Conservation (phyloP, 352 stramenopile species). For the Pythium dissimile region DNA sequence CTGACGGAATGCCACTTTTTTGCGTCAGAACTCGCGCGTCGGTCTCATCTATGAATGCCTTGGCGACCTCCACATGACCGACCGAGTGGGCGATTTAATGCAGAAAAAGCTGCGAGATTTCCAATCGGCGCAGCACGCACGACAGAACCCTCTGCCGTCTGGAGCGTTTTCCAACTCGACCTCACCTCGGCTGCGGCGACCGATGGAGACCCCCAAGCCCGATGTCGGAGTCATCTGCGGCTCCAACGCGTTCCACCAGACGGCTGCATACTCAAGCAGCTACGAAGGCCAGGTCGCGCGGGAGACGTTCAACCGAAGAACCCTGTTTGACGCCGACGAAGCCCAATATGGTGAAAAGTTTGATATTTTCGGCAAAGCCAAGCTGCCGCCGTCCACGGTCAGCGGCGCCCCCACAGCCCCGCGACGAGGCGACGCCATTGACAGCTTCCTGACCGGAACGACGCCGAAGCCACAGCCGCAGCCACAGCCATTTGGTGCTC, state of each 20-base stretch:
- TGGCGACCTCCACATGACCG: conserved; percentile 43
- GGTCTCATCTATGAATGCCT: conserved; percentile 62
- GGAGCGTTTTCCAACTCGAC: conserved; percentile 11
- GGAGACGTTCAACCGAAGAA: conserved; percentile 44
- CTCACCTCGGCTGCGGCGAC: conserved; percentile 20
- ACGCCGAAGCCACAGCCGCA: not conserved
- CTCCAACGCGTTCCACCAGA: conserved; percentile 49
- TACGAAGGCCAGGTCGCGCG: conserved; percentile 54
- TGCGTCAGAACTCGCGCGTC: conserved; percentile 48
- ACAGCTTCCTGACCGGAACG: conserved; percentile 33
- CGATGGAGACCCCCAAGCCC: conserved; percentile 1
- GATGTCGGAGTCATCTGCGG: conserved; percentile 61
- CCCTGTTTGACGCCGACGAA: conserved; percentile 58
- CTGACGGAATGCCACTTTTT: not conserved
- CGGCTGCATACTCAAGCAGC: conserved; percentile 55
- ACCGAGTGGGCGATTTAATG: conserved; percentile 59
- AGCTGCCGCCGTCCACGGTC: conserved; percentile 28
- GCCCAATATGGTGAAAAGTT: conserved; percentile 41
- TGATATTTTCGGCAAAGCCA: conserved; percentile 65
- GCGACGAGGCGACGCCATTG: conserved; percentile 42
- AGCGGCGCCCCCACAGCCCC: not conserved
- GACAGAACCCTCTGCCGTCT: conserved; percentile 20
- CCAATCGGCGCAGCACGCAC: conserved; percentile 37
- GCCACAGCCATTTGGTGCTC: not conserved
- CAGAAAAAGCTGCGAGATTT: conserved; percentile 54